These are phyloP conservation scores for Castanea mollissima DNA, from an alignment of 306 rosid species.

Conservation along the genomic window DNA sequence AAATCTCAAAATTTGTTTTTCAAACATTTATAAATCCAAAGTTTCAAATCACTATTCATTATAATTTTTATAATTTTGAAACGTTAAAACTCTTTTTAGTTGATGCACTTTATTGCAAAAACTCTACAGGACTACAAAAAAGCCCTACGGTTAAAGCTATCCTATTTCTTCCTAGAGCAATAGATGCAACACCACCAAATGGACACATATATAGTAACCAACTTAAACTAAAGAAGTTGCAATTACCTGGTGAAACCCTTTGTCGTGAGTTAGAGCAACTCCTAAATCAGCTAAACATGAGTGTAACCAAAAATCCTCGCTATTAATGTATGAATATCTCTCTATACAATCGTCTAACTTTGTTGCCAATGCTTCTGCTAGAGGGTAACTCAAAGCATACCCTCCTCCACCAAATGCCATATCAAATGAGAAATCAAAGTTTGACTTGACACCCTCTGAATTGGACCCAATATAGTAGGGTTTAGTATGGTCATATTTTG, in stretches of 20 bases:
- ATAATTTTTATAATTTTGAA: no score
- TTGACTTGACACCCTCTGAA: conserved; percentile 7
- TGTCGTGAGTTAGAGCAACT: conserved; percentile 25
- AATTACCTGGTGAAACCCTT: conserved; percentile 57
- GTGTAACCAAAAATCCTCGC: conserved; percentile 39
- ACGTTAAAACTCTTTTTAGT: no score
- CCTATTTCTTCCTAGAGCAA: no score
- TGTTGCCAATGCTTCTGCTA: conserved; percentile 17
- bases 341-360: conserved; percentile 36
- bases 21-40: no score
- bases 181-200: neutral
- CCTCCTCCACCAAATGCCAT: conserved; percentile 59
- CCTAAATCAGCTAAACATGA: conserved; percentile 46
- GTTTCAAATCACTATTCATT: no score
- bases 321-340: conserved; percentile 27
- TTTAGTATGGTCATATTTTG: conserved; percentile 36
- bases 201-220: no score
- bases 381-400: conserved; percentile 47
- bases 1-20: rapidly evolving
- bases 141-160: no score
- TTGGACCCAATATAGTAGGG: conserved; percentile 36
- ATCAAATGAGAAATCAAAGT: conserved; percentile 30
- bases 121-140: no score
- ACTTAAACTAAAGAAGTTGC: no score
- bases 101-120: no score